phyloP scores from a whole-genome alignment of 140 eudicot species.

The Erigeron philadelphicus region DNA sequence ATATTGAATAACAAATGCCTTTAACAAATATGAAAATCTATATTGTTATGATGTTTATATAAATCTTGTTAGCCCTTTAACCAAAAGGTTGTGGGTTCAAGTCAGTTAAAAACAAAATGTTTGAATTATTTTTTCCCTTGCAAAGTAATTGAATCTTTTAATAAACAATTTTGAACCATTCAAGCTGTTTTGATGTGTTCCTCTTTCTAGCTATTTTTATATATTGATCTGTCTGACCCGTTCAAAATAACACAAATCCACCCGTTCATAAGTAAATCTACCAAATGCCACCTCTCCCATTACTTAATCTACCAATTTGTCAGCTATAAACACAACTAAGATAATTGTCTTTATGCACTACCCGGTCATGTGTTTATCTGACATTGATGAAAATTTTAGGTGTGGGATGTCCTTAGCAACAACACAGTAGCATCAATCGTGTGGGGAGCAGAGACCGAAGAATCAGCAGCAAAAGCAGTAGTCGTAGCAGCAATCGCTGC shows the following conservation, averaged over 20 bases:
- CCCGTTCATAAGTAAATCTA: background rate
- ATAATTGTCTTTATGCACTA: background rate
- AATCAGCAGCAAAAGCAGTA: constrained; percentile 63
- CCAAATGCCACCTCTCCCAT: background rate
- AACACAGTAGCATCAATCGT: constrained; percentile 53
- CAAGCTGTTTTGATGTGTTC: background rate
- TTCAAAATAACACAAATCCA: background rate
- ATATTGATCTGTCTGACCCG: background rate
- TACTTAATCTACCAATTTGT: background rate
- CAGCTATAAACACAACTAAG: background rate
- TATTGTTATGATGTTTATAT: background rate
- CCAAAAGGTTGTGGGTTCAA: too few species aligned
- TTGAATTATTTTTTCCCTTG: too few species aligned
- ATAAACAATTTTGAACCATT: background rate
- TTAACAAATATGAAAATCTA: background rate
- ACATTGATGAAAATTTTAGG: constrained; percentile 31
- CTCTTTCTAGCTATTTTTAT: background rate
- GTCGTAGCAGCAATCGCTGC: constrained; percentile 55
- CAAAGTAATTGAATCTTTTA: background rate
- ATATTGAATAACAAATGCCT: too few species aligned
- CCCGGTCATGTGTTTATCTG: background rate
- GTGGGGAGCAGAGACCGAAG: constrained; percentile 53
- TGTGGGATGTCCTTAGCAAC: constrained; percentile 92
- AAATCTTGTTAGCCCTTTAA: background rate
- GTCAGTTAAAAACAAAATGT: too few species aligned